Conservation (phyloP, 805 yeast genomes). For the Candida sakaeoensis region DNA sequence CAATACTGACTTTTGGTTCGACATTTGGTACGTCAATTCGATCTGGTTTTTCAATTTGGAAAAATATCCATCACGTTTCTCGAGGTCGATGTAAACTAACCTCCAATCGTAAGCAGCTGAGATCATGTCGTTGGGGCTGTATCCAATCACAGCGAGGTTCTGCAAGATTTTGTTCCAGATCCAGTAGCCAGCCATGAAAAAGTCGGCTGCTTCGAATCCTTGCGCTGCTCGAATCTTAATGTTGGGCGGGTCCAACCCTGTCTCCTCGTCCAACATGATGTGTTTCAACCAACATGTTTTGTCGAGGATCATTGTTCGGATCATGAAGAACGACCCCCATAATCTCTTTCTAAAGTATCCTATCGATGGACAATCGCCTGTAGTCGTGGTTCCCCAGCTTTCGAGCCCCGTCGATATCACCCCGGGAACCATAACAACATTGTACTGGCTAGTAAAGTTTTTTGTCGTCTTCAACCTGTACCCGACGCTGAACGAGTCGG, state of each 20-base stretch:
- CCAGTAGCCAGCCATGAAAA: slow-evolving; percentile 97
- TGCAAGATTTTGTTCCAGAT: slow-evolving; percentile 96
- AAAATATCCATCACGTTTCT: slow-evolving; percentile 82
- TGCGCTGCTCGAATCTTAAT: slow-evolving; percentile 84
- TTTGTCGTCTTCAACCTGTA: slow-evolving; percentile 49
- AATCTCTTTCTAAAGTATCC: slow-evolving; percentile 84
- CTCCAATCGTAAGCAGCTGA: slow-evolving; percentile 98
- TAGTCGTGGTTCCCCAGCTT: slow-evolving; percentile 83
- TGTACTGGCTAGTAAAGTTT: slow-evolving; percentile 56
- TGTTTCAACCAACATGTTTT: slow-evolving; percentile 93
- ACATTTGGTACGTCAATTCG: slow-evolving; percentile 51
- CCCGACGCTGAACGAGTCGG: slow-evolving; percentile 90
- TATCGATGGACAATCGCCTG: slow-evolving; percentile 73
- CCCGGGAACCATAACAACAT: slow-evolving; percentile 93
- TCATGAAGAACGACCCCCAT: slow-evolving; percentile 98
- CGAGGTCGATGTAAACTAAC: slow-evolving; percentile 82
- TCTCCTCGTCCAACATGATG: slow-evolving; percentile 80
- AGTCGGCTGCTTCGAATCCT: slow-evolving; percentile 96
- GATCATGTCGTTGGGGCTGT: slow-evolving; percentile 85
- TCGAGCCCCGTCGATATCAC: slow-evolving; percentile 94
- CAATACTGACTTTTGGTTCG: slow-evolving; percentile 68
- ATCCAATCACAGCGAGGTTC: slow-evolving; percentile 89
- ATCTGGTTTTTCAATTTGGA: slow-evolving; percentile 68
- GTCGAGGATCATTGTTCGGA: slow-evolving; percentile 85
- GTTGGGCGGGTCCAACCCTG: slow-evolving; percentile 90